These are phyloP conservation scores for Xylaria sp. DNA, from an alignment of 2,329 filamentous ascomycete species.

Conservation along the genomic window DNA sequence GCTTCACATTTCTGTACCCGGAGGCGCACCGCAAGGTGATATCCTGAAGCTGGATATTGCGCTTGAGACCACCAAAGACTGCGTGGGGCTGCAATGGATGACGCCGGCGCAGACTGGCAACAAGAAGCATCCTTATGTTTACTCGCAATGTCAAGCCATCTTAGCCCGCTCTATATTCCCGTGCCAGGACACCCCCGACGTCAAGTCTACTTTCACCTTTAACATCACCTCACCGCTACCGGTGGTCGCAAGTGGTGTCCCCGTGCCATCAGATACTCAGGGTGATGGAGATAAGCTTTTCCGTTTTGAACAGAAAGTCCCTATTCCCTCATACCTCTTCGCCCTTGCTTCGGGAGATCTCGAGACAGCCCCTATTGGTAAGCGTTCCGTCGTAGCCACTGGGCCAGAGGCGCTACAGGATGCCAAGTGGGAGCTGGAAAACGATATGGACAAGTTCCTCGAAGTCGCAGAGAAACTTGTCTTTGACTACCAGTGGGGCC, in stretches of 20 bases:
- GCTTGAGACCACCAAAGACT: constrained; percentile 84
- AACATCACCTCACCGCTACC: constrained; percentile 86
- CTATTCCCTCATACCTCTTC: constrained; percentile 94
- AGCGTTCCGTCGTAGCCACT: constrained; percentile 84
- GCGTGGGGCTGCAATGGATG: constrained; percentile 95
- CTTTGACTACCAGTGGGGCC: constrained; percentile 91
- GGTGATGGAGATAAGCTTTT: constrained; percentile 73
- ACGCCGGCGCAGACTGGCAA: constrained; percentile 93
- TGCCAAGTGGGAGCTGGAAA: constrained; percentile 91
- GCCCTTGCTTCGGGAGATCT: constrained; percentile 91
- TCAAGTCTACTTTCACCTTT: constrained; percentile 95
- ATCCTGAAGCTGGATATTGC: constrained; percentile 69
- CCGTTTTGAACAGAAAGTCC: constrained; percentile 87
- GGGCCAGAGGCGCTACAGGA: constrained; percentile 86
- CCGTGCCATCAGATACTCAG: constrained; percentile 58
- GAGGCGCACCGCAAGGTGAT: constrained; percentile 63
- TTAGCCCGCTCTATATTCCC: constrained; percentile 94
- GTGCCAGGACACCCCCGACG: constrained; percentile 96
- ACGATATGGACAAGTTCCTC: constrained; percentile 92
- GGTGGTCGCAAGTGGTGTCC: constrained; percentile 89
- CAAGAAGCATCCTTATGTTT: constrained; percentile 97
- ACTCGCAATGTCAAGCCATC: constrained; percentile 97
- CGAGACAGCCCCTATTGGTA: constrained; percentile 84
- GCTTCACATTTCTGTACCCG: constrained; percentile 70
- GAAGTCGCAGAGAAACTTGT: constrained; percentile 82